Evolutionary conservation across 371 early-diverging fungal genomes (phyloP).

Genomic region (Rhizomucor pusillus): DNA sequence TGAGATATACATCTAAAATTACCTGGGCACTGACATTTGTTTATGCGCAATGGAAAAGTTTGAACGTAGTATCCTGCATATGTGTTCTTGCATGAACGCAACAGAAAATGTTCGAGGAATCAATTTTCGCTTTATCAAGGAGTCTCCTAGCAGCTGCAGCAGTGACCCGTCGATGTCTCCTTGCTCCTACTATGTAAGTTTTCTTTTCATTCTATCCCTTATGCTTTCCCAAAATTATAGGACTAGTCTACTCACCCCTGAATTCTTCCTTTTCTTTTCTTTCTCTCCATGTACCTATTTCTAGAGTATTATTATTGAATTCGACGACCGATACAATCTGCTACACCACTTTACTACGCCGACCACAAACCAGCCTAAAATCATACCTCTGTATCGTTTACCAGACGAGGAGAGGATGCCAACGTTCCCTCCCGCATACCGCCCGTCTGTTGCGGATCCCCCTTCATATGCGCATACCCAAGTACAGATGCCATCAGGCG

Average conservation of each 20-base stretch:
- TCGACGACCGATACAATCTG: conserved; percentile 39
- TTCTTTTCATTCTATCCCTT: conserved; percentile 1
- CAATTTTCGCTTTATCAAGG: conserved; percentile 31
- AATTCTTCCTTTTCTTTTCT: conserved; percentile 2
- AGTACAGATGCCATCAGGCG: conserved; percentile 18
- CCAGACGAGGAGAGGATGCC: conserved; percentile 2
- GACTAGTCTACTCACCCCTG: not conserved
- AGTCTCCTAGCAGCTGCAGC: conserved; percentile 19
- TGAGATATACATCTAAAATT: not conserved
- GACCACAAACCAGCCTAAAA: conserved; percentile 6
- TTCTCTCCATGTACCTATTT: not conserved
- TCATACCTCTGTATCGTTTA: conserved; percentile 21
- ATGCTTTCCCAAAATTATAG: not conserved
- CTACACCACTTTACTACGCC: conserved; percentile 33
- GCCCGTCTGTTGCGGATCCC: conserved; percentile 9
- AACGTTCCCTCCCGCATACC: conserved; percentile 7
- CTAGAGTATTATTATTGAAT: conserved; percentile 41
- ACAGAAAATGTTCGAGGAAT: conserved; percentile 51
- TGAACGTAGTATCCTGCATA: conserved; percentile 29
- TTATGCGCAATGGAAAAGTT: conserved; percentile 19
- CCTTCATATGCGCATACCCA: conserved; percentile 19
- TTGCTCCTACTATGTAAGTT: conserved; percentile 31
- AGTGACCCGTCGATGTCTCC: conserved; percentile 7
- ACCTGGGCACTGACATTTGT: not conserved
- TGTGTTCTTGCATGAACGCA: conserved; percentile 45